Evolutionary conservation across 2,329 filamentous ascomycete species (phyloP).

Genomic region (Aspergillus fumigatus): DNA sequence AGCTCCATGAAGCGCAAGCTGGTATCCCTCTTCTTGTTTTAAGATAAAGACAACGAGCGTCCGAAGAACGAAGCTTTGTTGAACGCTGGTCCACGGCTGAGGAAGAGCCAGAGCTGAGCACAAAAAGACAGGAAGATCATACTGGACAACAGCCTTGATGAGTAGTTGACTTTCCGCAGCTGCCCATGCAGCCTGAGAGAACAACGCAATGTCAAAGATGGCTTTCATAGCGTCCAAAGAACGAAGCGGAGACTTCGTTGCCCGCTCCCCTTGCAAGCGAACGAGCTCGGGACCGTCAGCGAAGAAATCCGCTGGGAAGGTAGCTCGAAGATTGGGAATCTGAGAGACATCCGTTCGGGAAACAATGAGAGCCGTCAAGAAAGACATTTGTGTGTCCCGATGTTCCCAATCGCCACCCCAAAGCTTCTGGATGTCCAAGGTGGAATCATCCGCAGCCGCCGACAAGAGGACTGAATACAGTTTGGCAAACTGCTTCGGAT

Average conservation of each 20-base stretch:
- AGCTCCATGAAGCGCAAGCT: conserved; percentile 84
- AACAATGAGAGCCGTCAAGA: conserved; percentile 80
- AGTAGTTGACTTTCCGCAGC: conserved; percentile 53
- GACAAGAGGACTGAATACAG: conserved; percentile 76
- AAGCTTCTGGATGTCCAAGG: conserved; percentile 77
- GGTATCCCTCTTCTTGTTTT: conserved; percentile 71
- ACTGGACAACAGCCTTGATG: conserved; percentile 57
- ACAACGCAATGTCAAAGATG: conserved; percentile 59
- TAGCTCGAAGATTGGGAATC: conserved; percentile 74
- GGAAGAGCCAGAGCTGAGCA: conserved; percentile 46
- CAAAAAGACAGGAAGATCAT: conserved; percentile 47
- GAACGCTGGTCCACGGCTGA: conserved; percentile 46
- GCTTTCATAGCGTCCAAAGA: conserved; percentile 77
- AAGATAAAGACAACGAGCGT: conserved; percentile 76
- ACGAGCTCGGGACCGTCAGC: conserved; percentile 56
- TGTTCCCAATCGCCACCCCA: conserved; percentile 90
- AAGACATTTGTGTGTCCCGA: conserved; percentile 85
- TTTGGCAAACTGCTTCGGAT: conserved; percentile 72
- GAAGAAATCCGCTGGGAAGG: conserved; percentile 66
- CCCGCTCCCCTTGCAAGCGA: conserved; percentile 58
- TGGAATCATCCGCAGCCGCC: conserved; percentile 58
- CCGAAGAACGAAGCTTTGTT: conserved; percentile 46
- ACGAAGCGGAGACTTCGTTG: conserved; percentile 79
- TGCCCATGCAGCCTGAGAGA: conserved; percentile 54
- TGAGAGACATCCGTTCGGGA: conserved; percentile 75